These are phyloP conservation scores for Clonostachys sp. DNA, from an alignment of 2,329 filamentous ascomycete species.

Conservation along the genomic window DNA sequence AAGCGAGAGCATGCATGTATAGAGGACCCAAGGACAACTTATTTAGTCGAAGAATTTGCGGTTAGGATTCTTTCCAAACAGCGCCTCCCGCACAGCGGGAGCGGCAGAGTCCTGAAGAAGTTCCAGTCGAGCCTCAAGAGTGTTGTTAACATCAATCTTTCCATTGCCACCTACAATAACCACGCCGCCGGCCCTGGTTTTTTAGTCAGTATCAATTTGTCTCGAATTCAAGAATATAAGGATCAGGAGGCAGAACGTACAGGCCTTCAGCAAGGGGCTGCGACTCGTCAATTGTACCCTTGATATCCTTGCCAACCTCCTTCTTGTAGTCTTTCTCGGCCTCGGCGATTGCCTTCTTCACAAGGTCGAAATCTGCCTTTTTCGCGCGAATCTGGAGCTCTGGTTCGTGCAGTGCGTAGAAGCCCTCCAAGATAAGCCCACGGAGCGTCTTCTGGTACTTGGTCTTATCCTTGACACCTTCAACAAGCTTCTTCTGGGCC, in stretches of 20 bases:
- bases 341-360: slow-evolving; percentile 73
- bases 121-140: slow-evolving; percentile 84
- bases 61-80: slow-evolving; percentile 95
- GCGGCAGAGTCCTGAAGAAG: slow-evolving; percentile 82
- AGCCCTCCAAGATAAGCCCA: slow-evolving; percentile 80
- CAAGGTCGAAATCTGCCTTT: slow-evolving; percentile 71
- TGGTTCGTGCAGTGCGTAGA: slow-evolving; percentile 82
- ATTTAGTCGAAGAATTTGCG: slow-evolving; percentile 88
- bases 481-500: slow-evolving; percentile 66
- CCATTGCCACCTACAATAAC: slow-evolving; percentile 75
- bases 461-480: slow-evolving; percentile 60
- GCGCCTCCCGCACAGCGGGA: slow-evolving; percentile 75
- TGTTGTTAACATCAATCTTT: slow-evolving; percentile 99
- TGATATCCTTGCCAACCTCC: slow-evolving; percentile 63
- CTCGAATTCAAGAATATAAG: not conserved
- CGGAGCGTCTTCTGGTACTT: slow-evolving; percentile 76
- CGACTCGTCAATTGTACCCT: slow-evolving; percentile 71
- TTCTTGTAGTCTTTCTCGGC: slow-evolving; percentile 83
- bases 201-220: not conserved
- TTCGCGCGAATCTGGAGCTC: slow-evolving; percentile 71
- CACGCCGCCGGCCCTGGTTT: slow-evolving; percentile 73
- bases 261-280: slow-evolving; percentile 75
- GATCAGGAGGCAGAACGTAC: slow-evolving; percentile 49
- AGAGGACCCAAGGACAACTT: not conserved
- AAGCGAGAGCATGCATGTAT: too few relatives aligned